A percentile compares a stretch with the other conserved stretches of the same genome.
phyloP scores from a whole-genome alignment of 1,139 yeast species.

The Hanseniaspora sp. region DNA sequence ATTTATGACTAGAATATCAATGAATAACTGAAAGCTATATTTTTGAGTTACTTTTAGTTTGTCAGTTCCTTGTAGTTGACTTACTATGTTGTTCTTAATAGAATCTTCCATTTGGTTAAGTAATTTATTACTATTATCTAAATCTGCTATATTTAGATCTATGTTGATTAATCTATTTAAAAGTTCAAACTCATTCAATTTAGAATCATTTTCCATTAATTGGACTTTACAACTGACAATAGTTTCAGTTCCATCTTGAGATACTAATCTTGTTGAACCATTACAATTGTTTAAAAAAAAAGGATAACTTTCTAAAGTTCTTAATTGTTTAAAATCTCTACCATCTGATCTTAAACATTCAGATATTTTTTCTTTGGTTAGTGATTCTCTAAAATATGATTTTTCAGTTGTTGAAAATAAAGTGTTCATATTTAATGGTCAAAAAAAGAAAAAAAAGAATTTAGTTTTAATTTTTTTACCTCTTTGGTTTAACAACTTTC shows the following conservation, averaged over 20 bases:
- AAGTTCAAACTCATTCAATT: neutral
- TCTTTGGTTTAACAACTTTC: too few relatives aligned
- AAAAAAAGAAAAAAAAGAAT: neutral
- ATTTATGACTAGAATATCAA: conserved; percentile 71
- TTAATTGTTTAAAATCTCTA: conserved; percentile 56
- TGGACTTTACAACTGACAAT: conserved; percentile 79
- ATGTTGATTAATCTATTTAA: conserved; percentile 41
- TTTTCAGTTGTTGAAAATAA: conserved; percentile 73
- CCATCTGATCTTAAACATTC: conserved; percentile 80
- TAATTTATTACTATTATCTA: conserved; percentile 57
- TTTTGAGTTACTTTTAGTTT: conserved; percentile 56
- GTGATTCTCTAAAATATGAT: conserved; percentile 64
- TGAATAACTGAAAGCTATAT: conserved; percentile 62
- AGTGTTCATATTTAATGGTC: conserved; percentile 35
- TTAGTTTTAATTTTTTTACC: too few relatives aligned
- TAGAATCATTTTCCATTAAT: conserved; percentile 47
- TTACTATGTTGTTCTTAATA: conserved; percentile 32
- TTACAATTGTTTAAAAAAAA: conserved; percentile 76
- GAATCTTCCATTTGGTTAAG: conserved; percentile 48
- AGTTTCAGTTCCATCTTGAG: conserved; percentile 86
- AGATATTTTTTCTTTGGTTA: conserved; percentile 29
- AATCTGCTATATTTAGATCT: conserved; percentile 65
- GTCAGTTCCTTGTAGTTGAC: conserved; percentile 26
- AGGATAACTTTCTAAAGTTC: conserved; percentile 76
- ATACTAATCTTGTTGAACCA: conserved; percentile 79